Evolutionary conservation across 305 asterid species (phyloP), one percentile per base, ranked within the genome.

Genomic region (Rubia tinctorum): DNA sequence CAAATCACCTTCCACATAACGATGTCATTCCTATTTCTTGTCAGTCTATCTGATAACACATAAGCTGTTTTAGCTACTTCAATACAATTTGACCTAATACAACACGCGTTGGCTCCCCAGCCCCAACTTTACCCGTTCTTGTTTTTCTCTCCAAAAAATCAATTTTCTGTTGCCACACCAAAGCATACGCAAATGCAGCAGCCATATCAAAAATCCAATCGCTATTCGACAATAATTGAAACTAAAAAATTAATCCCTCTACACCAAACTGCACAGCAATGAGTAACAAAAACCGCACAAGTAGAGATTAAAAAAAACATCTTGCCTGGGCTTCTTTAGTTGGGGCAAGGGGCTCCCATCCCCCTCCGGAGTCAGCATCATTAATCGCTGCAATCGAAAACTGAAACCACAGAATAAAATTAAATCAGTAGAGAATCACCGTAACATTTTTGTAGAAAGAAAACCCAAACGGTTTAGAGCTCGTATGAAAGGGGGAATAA

Each of bases 311-410:
- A 39, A 69, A 66, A 66, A 49, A 14, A 40, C 47, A 58, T 45
- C 82, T 75, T 82, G 79, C 99, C 98, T 90, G 99, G 70, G 99
- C 99, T 85, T 95, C 99, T 80, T 92, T 95, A 67, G 99, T 87
- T 49, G 96, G 99, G 72, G 99, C 97, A 68, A 92, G 82, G 37
- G 99, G 97, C 88, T 92, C 90, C 96, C 98, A 92, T 67, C 80
- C 84, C 69, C 84, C 88, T 64, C 73, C 80, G 44, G 98, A 81
- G 53, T 92, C 98, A 34, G 90, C 78, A 82, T 95, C 99, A 61
- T 95, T 95, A 18, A 95, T 92, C 42, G 99, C 99, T 60, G 98
- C 86, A 74, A 95, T 86, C 58, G 99, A 92, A 72, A 92, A 95
- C 99, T 95, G 92, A 73, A 80, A 82, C 45, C 64, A 68, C 72